Evolutionary conservation across 2,329 filamentous ascomycete genomes (phyloP), one percentile per base, ranked within the genome.

Genomic region (Ophiostoma ulmi): DNA sequence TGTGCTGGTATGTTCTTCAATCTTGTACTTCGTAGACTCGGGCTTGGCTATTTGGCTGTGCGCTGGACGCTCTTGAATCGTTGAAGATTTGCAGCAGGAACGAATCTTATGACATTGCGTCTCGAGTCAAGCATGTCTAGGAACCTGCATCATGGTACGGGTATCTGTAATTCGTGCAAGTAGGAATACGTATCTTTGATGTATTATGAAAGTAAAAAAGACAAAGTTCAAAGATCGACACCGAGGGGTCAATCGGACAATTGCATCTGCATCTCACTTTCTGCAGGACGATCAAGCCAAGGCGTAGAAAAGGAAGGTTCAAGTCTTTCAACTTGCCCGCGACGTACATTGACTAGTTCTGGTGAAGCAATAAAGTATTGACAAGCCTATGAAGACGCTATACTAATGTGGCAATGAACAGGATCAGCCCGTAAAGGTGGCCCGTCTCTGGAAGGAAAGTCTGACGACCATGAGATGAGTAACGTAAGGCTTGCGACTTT

Each of bases 401-500:
- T 31, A 36, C 31, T 20, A 63, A 26, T 63, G 58, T 35, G 17
- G 58, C 58, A 58, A 14, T 58, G 52, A 63, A 35, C 58, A 31
- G 58, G 58, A 63, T 63, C 58, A 63, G 35, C 61, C 61, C 61
- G 61, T 64, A 20, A 20, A 63, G 58, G 58, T 13, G 31, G 31
- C 26, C 58, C 26, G 58, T 17, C 11, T 22, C 20, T 63, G 58
- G 31, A 63, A 17, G 58, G 26, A 63, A 35, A 63, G 17, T 7
- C 36, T 5, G 8, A 26, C 3, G n/a, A 8, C 48, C 6, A 55
- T 7, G 6, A 22, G 22, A 58, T 26, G n/a, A 31, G 52, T 22
- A 31, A 10, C 26, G 22, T 1, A 58, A 58, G 22, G 58, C 58
- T 35, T 63, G 58, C 35, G 26, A 63, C 58, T 63, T 63, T 63